Base-by-base conservation (phyloP, 164 flowering plant genomes). In the Sedum album region DNA sequence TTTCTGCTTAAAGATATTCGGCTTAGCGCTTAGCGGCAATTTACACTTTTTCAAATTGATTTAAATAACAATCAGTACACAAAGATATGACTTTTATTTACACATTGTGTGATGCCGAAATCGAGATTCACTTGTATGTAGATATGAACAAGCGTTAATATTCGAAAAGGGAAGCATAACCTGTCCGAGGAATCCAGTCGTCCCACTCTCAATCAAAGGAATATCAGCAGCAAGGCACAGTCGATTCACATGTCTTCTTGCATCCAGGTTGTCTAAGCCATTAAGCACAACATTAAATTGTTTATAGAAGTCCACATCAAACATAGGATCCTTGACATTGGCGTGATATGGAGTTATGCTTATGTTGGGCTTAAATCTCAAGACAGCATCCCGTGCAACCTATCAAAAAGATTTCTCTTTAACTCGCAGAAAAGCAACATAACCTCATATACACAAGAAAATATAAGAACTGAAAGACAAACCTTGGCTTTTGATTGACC, bases 151-250 rank as follows among this genome's bases (percentile, higher is more conserved):
- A 23, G 60, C 60, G 21, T 23, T 38, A 38, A 38, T 10, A 38
- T 38, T 38, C 41, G 10, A 62, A 65, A 46, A 78, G 62, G 21
- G 71, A 6, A 69, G 31, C n/a, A 67, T 79, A 38, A 91, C 98
- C 98, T 94, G 98, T 65, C 98, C 98, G 65, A 94, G 78, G 73
- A 94, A 94, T n/a, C 98, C n/a, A n/a, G n/a, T n/a, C n/a, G n/a
- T n/a, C n/a, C n/a, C n/a, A n/a, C n/a, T n/a, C n/a, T n/a, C n/a
- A 65, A 94, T 87, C 76, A 94, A 78, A 67, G 97, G 98, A 20
- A 90, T 89, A 73, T 81, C 92, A 80, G 97, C 93, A 63, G 97
- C 97, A 82, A 94, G 80, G 78, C 97, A 91, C 60, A 94, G 88
- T 60, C 98, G 97, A 71, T 94, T 94, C 53, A 94, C 98, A 82